Percentiles rank a stretch among this genome's conserved stretches.
These are phyloP conservation scores for Boletus vermiculosoides DNA, from an alignment of 768 basidiomycete genomes.

Conservation along the genomic window DNA sequence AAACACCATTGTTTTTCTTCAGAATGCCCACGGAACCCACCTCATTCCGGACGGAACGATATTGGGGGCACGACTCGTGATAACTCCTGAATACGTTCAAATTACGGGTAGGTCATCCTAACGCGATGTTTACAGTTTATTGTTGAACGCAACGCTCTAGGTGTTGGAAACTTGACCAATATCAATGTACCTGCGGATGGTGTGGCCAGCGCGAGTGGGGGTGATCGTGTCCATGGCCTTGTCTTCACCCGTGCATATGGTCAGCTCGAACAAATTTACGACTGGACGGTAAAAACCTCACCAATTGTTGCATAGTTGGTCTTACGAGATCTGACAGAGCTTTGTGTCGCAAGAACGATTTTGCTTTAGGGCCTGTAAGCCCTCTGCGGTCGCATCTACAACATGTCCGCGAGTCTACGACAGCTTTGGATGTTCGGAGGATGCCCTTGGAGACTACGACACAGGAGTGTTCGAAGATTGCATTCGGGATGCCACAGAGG, in stretches of 20 bases:
- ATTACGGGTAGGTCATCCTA: constrained; percentile 48
- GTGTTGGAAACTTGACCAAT: constrained; percentile 61
- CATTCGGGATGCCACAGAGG: constrained; percentile 50
- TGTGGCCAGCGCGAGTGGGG: constrained; percentile 55
- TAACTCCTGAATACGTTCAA: constrained; percentile 75
- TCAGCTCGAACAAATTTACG: constrained; percentile 53
- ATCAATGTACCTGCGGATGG: constrained; percentile 65
- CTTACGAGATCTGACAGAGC: constrained; percentile 41
- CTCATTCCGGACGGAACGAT: constrained; percentile 74
- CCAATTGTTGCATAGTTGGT: constrained; percentile 3
- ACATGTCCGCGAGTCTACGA: constrained; percentile 64
- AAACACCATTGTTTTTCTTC: neutral
- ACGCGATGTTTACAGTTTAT: constrained; percentile 17
- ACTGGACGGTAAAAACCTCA: constrained; percentile 60
- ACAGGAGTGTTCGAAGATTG: constrained; percentile 51
- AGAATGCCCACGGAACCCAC: constrained; percentile 61
- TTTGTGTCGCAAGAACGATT: constrained; percentile 60
- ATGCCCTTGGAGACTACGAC: constrained; percentile 54
- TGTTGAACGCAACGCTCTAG: constrained; percentile 39
- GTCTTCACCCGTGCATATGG: constrained; percentile 76
- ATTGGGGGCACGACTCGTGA: constrained; percentile 62
- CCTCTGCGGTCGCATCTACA: constrained; percentile 44
- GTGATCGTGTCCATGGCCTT: constrained; percentile 62
- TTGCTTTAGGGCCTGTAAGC: constrained; percentile 72
- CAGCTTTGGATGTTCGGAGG: constrained; percentile 58